A percentile compares a stretch with the other conserved stretches of the same genome.
These are phyloP conservation scores for Ascochyta lentis DNA, from an alignment of 2,329 filamentous ascomycete genomes.

Conservation along the genomic window DNA sequence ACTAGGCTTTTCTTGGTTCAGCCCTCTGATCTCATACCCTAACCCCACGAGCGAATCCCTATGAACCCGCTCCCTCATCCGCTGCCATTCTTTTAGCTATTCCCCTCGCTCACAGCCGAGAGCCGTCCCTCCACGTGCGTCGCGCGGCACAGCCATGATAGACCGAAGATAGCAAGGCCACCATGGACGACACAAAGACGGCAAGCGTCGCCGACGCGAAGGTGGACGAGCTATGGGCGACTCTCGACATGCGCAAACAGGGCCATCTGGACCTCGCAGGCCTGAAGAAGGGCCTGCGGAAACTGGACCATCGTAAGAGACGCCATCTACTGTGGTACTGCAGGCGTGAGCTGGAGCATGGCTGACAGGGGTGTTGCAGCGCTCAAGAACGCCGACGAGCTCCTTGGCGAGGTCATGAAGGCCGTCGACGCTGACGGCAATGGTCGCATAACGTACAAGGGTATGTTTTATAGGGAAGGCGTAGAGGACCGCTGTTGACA, in stretches of 20 bases:
- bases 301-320: slow-evolving; percentile 86
- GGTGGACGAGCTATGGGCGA: slow-evolving; percentile 82
- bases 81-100: slow-evolving; percentile 32
- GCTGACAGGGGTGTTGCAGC: slow-evolving; percentile 53
- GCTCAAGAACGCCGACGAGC: slow-evolving; percentile 87
- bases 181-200: slow-evolving; percentile 77
- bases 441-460: slow-evolving; percentile 88
- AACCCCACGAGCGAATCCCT: slow-evolving; percentile 28
- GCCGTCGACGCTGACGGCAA: slow-evolving; percentile 87
- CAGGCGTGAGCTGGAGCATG: slow-evolving; percentile 26
- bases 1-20: slow-evolving; percentile 34
- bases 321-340: background rate
- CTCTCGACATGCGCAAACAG: slow-evolving; percentile 76
- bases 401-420: slow-evolving; percentile 80
- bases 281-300: slow-evolving; percentile 81
- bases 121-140: slow-evolving; percentile 28
- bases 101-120: slow-evolving; percentile 28
- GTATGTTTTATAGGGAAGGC: slow-evolving; percentile 54
- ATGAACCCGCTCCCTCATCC: slow-evolving; percentile 25
- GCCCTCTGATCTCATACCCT: slow-evolving; percentile 39
- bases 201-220: slow-evolving; percentile 80
- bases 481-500: slow-evolving; percentile 23
- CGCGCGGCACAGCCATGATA: slow-evolving; percentile 47
- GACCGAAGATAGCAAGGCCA: slow-evolving; percentile 49
- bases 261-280: slow-evolving; percentile 85